Conservation (phyloP, 495 filamentous ascomycete genomes). For the Neurospora discreta region DNA sequence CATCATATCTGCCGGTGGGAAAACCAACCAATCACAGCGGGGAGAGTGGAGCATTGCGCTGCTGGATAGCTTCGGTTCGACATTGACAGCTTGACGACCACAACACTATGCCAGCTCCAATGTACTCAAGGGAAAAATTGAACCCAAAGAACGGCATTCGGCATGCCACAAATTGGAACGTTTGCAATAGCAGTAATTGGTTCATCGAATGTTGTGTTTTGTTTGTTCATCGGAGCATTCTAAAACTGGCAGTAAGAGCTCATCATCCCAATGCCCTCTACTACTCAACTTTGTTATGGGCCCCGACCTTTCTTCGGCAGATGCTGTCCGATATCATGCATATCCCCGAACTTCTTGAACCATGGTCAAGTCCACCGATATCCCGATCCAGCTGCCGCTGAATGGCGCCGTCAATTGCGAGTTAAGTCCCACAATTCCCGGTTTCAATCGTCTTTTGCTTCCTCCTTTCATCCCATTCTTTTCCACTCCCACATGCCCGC, state of each 20-base stretch:
- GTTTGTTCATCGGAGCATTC: not conserved
- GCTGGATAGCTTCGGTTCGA: not conserved
- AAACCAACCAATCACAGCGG: not conserved
- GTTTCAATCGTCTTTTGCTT: not conserved
- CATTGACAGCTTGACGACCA: not conserved
- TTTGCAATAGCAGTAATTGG: not conserved
- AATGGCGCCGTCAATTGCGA: not conserved
- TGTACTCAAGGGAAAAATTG: not conserved
- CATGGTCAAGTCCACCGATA: not conserved
- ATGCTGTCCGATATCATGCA: not conserved
- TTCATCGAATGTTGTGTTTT: not conserved
- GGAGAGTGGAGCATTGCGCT: not conserved
- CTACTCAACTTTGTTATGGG: not conserved
- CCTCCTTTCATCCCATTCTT: not conserved
- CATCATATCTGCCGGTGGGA: not conserved
- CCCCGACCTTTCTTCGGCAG: not conserved
- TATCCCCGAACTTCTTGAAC: not conserved
- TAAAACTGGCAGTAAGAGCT: not conserved
- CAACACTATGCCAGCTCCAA: not conserved
- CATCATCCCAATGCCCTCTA: not conserved
- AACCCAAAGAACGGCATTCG: not conserved
- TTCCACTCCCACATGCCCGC: not conserved
- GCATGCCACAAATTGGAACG: not conserved
- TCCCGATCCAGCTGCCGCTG: not conserved
- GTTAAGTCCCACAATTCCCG: not conserved